A percentile compares a stretch with the other conserved stretches of the same genome.
Conservation (phyloP, 345 rosid genomes). For the Cardiospermum halicacabum region DNA sequence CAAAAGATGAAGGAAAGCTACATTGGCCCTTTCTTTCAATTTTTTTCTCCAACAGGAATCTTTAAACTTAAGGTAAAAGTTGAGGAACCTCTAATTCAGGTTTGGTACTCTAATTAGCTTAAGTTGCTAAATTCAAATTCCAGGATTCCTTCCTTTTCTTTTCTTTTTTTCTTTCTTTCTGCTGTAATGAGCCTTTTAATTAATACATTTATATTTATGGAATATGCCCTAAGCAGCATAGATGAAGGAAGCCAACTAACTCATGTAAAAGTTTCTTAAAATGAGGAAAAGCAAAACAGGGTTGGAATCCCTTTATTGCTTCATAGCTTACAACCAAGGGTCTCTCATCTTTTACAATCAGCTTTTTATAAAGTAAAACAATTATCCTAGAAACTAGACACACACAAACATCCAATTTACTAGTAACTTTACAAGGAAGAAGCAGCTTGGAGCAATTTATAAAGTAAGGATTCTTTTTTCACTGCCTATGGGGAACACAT, state of each 20-base stretch:
- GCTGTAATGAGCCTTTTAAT: too few relatives aligned
- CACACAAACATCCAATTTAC: background rate
- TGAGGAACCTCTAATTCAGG: background rate
- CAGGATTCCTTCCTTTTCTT: background rate
- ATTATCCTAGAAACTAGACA: background rate
- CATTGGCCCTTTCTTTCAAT: background rate
- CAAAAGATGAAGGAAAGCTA: background rate
- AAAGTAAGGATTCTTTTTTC: background rate
- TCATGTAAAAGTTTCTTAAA: background rate
- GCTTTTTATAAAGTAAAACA: slow-evolving; percentile 2
- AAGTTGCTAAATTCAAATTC: background rate
- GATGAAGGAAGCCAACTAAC: background rate
- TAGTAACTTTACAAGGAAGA: background rate
- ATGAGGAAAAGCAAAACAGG: background rate
- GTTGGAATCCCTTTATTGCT: background rate
- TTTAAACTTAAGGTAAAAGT: background rate
- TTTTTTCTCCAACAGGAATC: too few relatives aligned
- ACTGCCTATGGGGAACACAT: background rate
- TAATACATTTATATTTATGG: background rate
- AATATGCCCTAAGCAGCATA: background rate
- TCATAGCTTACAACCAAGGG: background rate
- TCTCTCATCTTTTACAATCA: background rate
- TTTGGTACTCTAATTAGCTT: background rate
- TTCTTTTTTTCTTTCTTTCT: background rate
- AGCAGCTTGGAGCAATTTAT: background rate